phyloP scores from a whole-genome alignment of 768 basidiomycete genomes.

The Omphalotus guepiniiformis region DNA sequence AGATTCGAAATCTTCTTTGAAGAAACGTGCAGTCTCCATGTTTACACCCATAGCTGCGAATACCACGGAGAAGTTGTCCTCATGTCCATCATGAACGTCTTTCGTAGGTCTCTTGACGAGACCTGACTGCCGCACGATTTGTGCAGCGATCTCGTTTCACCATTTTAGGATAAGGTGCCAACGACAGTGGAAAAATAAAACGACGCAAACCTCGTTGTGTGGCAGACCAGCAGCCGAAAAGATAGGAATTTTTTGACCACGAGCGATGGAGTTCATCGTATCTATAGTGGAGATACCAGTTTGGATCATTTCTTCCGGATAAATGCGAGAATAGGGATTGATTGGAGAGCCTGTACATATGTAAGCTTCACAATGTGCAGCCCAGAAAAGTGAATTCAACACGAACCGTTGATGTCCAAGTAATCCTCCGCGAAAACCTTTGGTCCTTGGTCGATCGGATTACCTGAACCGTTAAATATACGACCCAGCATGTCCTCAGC shows the following conservation, averaged over 20 bases:
- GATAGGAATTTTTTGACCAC: conserved; percentile 99
- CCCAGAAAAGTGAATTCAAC: conserved; percentile 11
- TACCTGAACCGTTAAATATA: conserved; percentile 98
- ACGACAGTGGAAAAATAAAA: conserved; percentile 7
- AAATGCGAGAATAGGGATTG: conserved; percentile 96
- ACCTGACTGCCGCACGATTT: conserved; percentile 99
- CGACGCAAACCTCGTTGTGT: conserved; percentile 83
- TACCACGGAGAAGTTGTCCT: conserved; percentile 99
- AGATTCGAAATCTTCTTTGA: conserved; percentile 99
- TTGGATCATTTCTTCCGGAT: conserved; percentile 99
- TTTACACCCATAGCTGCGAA: conserved; percentile 99
- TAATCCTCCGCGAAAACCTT: conserved; percentile 99
- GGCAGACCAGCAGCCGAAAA: conserved; percentile 99
- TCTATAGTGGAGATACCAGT: conserved; percentile 99
- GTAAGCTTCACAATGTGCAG: conserved; percentile 6
- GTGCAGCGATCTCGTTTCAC: conserved; percentile 83
- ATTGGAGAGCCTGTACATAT: conserved; percentile 80
- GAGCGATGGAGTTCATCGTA: conserved; percentile 97
- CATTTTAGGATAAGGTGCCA: conserved; percentile 6
- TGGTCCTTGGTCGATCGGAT: conserved; percentile 97
- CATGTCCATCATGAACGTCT: conserved; percentile 96
- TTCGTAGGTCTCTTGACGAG: conserved; percentile 96
- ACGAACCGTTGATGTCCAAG: conserved; percentile 94
- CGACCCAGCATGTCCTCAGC: conserved; percentile 99
- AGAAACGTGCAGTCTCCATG: conserved; percentile 99